Base-by-base conservation (phyloP, 2,329 filamentous ascomycete species). In the Fusarium continuum region DNA sequence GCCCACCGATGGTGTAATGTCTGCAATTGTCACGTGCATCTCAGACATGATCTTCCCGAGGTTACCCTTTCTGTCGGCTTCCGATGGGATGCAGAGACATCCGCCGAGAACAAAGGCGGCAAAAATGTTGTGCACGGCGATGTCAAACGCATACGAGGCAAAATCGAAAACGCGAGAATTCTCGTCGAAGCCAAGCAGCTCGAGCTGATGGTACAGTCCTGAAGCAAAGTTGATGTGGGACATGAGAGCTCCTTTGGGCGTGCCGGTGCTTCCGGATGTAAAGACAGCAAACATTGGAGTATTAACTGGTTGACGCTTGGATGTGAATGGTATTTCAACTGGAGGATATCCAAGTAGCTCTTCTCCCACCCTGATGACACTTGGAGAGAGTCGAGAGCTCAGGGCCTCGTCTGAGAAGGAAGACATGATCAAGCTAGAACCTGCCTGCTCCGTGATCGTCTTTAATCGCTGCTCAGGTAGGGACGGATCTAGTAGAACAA, bases 191-290 rank as follows among this genome's bases (percentile, higher is more conserved):
- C 35, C 28, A 4, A 48, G 25, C 7, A 19, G 8, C 7, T 35
- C 32, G 3, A 38, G 6, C 3, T 54, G 36, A 14, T 26, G 22
- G 13, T 31, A 16, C 9, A 46, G 13, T 11, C 26, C 20, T 4
- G 45, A 31, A 11, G 44, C 17, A 5, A 55, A 31, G 16, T 45
- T 51, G 5, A 9, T 14, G 11, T 56, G 53, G 5, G 45, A 31
- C 16, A 72, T 48, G 4, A 70, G 35, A 1, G 67, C 55, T 5
- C 68, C 70, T 31, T 72, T 72, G 1, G 70, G 65, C 3, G 45
- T 65, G 3, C 69, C 70, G 3, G 70, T 71, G 14, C 64, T 69
- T 4, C 70, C 70, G 4, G 69, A 72, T 2, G 70, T 72, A 16
- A 72, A 72, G 2, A 71, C 25, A 2, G 58, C 51, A 43, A 65